Conservation (phyloP, 2,329 filamentous ascomycete species). For the Microcyclospora tardicrescens region DNA sequence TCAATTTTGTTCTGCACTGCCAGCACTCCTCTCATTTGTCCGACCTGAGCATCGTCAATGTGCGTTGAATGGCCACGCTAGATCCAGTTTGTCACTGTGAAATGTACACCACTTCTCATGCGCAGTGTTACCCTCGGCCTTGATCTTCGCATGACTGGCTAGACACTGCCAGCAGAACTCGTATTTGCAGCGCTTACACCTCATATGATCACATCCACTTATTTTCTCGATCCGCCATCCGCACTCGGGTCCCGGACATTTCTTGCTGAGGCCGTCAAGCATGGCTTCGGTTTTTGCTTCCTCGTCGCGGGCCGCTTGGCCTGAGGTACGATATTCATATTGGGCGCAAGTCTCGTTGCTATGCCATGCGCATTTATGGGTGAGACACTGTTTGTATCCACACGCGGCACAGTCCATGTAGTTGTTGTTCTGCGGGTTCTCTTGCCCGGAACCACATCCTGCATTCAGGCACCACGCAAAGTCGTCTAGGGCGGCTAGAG, state of each 20-base stretch:
- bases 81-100: slow-evolving; percentile 16
- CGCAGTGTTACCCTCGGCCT: slow-evolving; percentile 16
- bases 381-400: slow-evolving; percentile 24
- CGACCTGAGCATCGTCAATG: slow-evolving; percentile 5
- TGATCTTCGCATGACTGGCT: slow-evolving; percentile 15
- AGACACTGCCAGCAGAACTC: slow-evolving; percentile 31
- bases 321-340: slow-evolving; percentile 24
- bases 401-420: slow-evolving; percentile 29
- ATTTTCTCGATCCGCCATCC: slow-evolving; percentile 28
- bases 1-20: too few species aligned
- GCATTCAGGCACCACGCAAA: slow-evolving; percentile 42
- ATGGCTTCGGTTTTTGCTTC: slow-evolving; percentile 15
- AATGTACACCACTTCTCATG: slow-evolving; percentile 18
- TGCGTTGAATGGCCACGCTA: slow-evolving; percentile 20
- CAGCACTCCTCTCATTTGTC: too few species aligned
- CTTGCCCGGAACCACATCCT: slow-evolving; percentile 40
- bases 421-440: slow-evolving; percentile 30
- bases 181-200: slow-evolving; percentile 24
- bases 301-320: slow-evolving; percentile 13
- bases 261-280: slow-evolving; percentile 23
- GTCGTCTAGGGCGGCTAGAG: slow-evolving; percentile 30
- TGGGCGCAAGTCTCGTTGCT: slow-evolving; percentile 26
- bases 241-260: slow-evolving; percentile 25
- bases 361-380: slow-evolving; percentile 27
- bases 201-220: slow-evolving; percentile 29